A percentile compares a stretch with the other conserved stretches of the same genome.
Evolutionary conservation across 2,329 filamentous ascomycete genomes (phyloP).

Genomic region (Monilinia polystroma): DNA sequence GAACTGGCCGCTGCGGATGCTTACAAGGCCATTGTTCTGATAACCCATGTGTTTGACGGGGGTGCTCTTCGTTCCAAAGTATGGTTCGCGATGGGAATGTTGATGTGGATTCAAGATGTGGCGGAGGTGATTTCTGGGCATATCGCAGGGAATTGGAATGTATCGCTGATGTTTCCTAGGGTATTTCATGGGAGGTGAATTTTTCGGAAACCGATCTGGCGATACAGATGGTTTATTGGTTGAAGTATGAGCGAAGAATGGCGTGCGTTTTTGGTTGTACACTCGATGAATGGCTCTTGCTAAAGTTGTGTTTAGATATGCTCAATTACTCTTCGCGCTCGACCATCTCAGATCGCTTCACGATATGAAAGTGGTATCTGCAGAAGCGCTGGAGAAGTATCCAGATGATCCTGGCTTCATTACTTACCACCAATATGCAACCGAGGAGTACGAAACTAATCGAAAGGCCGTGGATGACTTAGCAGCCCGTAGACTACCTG

Average conservation of each 20-base stretch:
- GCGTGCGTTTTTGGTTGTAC: background rate
- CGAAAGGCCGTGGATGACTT: background rate
- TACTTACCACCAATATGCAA: background rate
- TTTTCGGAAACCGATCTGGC: background rate
- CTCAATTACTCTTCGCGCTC: background rate
- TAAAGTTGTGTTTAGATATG: background rate
- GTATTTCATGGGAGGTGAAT: background rate
- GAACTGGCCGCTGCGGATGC: constrained; percentile 26
- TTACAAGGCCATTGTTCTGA: constrained; percentile 24
- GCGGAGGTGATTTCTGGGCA: background rate
- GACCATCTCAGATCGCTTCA: background rate
- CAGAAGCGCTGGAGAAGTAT: background rate
- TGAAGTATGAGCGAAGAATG: background rate
- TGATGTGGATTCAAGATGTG: background rate
- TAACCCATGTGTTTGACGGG: constrained; percentile 16
- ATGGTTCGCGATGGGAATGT: background rate
- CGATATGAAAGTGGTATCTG: background rate
- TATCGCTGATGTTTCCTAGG: background rate
- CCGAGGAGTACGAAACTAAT: background rate
- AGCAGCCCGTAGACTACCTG: no score
- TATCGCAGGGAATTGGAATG: background rate
- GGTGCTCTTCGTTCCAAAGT: background rate
- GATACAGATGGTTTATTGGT: background rate
- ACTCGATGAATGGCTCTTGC: no score
- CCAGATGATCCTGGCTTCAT: background rate